Percentiles rank a stretch among this genome's conserved stretches.
Evolutionary conservation across 805 yeast species (phyloP).

Genomic region (Ogataea trehaloabstinens): DNA sequence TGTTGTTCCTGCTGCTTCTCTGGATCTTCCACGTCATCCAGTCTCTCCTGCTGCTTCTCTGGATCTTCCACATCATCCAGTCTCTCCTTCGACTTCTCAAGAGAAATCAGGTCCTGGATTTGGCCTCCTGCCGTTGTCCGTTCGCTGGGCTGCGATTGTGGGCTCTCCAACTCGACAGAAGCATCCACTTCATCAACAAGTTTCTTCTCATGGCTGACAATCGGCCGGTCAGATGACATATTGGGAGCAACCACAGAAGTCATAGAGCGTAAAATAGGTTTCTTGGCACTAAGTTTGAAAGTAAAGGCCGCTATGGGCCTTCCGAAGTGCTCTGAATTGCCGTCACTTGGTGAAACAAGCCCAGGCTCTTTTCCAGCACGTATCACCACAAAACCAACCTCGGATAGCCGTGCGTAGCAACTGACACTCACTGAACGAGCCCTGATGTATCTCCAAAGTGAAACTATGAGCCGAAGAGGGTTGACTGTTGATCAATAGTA

Average conservation of each 20-base stretch:
- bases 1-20: conserved; percentile 2
- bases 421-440: too few relatives aligned
- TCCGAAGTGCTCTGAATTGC: too few relatives aligned
- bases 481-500: too few relatives aligned
- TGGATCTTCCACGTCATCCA: conserved; percentile 4
- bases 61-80: conserved; percentile 4
- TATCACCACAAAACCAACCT: too few relatives aligned
- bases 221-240: neutral
- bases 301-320: too few relatives aligned
- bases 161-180: neutral
- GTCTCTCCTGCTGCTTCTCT: conserved; percentile 7
- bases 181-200: neutral
- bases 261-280: neutral
- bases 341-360: too few relatives aligned
- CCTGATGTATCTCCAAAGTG: too few relatives aligned
- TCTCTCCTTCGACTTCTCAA: conserved; percentile 6
- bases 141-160: neutral
- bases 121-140: neutral
- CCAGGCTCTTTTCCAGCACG: too few relatives aligned
- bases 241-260: conserved; percentile 1
- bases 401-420: too few relatives aligned
- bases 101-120: neutral
- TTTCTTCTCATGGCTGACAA: neutral
- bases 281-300: too few relatives aligned
- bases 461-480: too few relatives aligned